These are phyloP conservation scores for Exophiala sp. DNA, from an alignment of 2,329 filamentous ascomycete species.

Conservation along the genomic window DNA sequence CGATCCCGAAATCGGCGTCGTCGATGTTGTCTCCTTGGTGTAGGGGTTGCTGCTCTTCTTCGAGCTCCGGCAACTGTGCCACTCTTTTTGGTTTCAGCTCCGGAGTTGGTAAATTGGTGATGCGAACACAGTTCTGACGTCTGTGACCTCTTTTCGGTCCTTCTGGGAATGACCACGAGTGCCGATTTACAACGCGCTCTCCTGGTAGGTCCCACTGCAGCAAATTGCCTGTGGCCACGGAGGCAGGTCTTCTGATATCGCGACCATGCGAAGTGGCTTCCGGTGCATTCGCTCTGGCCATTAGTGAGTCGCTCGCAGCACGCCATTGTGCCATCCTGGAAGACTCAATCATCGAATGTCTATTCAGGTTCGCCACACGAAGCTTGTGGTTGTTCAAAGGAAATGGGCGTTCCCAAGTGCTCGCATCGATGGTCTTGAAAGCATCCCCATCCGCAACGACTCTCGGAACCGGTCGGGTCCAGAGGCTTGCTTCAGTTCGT, in stretches of 20 bases:
- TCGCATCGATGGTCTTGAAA: conserved; percentile 22
- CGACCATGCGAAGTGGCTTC: conserved; percentile 4
- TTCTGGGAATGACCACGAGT: conserved; percentile 14
- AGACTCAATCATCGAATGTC: conserved; percentile 21
- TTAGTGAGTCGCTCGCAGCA: conserved; percentile 18
- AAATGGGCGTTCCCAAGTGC: conserved; percentile 10
- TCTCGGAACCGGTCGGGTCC: neutral
- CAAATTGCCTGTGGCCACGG: conserved; percentile 24
- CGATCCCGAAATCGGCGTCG: neutral
- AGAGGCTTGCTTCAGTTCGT: neutral
- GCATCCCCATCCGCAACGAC: conserved; percentile 8
- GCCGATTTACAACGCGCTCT: conserved; percentile 7
- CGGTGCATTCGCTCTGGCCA: conserved; percentile 5
- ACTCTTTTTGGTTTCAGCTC: conserved; percentile 2
- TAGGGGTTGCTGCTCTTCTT: conserved; percentile 7
- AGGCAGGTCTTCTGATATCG: conserved; percentile 20
- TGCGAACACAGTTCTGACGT: conserved; percentile 43
- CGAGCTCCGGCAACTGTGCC: conserved; percentile 8
- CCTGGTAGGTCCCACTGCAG: conserved; percentile 19
- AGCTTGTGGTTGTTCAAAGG: conserved; percentile 6
- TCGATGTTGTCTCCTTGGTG: neutral
- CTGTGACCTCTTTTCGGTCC: conserved; percentile 35
- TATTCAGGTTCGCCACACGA: neutral
- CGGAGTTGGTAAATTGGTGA: conserved; percentile 25
- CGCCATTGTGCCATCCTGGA: conserved; percentile 16